phyloP scores from a whole-genome alignment of 352 stramenopile genomes.

The Discostella stelligera region DNA sequence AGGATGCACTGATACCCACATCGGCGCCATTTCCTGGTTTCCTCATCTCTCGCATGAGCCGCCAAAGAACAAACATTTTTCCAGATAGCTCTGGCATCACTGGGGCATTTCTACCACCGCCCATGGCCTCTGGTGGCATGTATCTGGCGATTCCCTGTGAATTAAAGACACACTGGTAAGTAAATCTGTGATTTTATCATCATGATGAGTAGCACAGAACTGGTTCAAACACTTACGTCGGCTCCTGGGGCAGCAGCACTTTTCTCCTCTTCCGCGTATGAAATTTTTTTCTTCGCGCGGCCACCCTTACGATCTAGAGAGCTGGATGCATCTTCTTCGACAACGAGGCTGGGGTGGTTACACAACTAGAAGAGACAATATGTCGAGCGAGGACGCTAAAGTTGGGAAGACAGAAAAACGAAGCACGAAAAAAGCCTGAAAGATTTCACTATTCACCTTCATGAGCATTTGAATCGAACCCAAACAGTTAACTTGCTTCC shows the following conservation, averaged over 20 bases:
- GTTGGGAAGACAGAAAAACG: not conserved
- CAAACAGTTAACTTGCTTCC: slow-evolving; percentile 87
- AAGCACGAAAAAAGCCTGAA: no score
- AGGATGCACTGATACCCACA: slow-evolving; percentile 92
- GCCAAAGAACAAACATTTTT: slow-evolving; percentile 92
- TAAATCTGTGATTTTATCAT: not conserved
- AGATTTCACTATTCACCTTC: slow-evolving; percentile 71
- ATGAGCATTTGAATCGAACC: slow-evolving; percentile 88
- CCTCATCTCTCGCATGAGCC: slow-evolving; percentile 95
- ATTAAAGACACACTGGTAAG: not conserved
- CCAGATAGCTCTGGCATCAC: slow-evolving; percentile 79
- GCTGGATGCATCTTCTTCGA: slow-evolving; percentile 52
- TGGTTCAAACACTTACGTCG: slow-evolving; percentile 71
- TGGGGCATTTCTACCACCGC: slow-evolving; percentile 49
- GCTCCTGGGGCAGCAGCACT: slow-evolving; percentile 64
- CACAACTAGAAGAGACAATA: slow-evolving; percentile 79
- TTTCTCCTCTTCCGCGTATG: slow-evolving; percentile 75
- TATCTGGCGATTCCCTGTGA: slow-evolving; percentile 68
- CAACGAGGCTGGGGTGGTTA: slow-evolving; percentile 95
- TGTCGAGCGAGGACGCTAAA: not conserved
- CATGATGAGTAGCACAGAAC: not conserved
- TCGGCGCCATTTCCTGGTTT: slow-evolving; percentile 89
- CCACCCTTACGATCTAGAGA: slow-evolving; percentile 25
- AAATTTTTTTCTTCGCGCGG: slow-evolving; percentile 53
- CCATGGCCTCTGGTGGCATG: slow-evolving; percentile 61